phyloP scores from a whole-genome alignment of 495 filamentous ascomycete genomes.

The Xylona heveae region DNA sequence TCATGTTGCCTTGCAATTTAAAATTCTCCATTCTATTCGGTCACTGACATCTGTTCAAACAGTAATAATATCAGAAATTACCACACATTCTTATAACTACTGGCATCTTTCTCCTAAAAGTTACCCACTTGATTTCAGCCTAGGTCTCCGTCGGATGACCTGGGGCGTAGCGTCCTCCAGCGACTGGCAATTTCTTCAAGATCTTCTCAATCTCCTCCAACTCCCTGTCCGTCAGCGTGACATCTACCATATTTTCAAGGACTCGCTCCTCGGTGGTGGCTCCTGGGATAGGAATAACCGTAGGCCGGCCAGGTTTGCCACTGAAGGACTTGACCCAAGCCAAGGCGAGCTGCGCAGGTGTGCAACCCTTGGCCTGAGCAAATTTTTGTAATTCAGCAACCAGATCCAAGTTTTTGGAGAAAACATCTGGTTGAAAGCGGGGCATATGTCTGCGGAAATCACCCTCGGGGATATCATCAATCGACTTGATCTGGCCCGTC shows the following conservation, averaged over 20 bases:
- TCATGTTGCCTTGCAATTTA: too few species aligned
- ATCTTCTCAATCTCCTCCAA: slow-evolving; percentile 17
- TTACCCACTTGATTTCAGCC: too few species aligned
- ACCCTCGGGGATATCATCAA: slow-evolving; percentile 35
- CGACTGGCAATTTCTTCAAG: slow-evolving; percentile 10
- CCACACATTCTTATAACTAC: too few species aligned
- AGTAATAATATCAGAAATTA: too few species aligned
- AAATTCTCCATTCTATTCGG: too few species aligned
- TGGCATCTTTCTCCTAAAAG: too few species aligned
- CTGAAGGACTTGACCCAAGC: slow-evolving; percentile 41
- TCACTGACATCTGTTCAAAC: too few species aligned
- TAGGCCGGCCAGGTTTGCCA: slow-evolving; percentile 35
- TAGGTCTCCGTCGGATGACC: too few species aligned
- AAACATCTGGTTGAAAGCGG: slow-evolving; percentile 46
- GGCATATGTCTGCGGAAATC: slow-evolving; percentile 33
- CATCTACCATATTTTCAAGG: slow-evolving; percentile 16
- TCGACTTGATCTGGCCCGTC: slow-evolving; percentile 39
- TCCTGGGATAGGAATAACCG: slow-evolving; percentile 72
- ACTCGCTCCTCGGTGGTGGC: slow-evolving; percentile 22
- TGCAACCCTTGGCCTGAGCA: slow-evolving; percentile 46
- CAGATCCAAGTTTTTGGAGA: slow-evolving; percentile 53
- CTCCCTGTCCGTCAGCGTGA: slow-evolving; percentile 16
- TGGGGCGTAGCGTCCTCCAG: slow-evolving; percentile 18
- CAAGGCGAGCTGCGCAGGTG: slow-evolving; percentile 57
- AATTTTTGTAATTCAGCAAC: slow-evolving; percentile 41